Percentiles rank a stretch among this genome's conserved stretches.
These are phyloP conservation scores for Yamadazyma epiphylla DNA, from an alignment of 1,139 yeast species.

Conservation along the genomic window DNA sequence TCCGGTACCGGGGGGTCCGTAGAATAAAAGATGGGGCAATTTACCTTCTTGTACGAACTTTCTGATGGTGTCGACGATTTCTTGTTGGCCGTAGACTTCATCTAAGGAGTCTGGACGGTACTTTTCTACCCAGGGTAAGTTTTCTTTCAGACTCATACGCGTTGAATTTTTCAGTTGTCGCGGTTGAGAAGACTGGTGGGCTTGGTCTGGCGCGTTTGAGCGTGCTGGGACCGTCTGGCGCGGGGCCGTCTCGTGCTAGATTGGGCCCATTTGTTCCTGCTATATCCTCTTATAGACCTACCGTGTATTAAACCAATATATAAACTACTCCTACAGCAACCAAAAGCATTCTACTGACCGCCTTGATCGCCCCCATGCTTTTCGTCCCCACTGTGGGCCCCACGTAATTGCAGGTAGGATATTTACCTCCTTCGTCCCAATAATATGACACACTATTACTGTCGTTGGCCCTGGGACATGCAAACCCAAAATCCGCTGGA, in stretches of 20 bases:
- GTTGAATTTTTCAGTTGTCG: too few species aligned
- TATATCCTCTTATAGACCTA: too few species aligned
- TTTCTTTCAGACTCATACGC: conserved; percentile 7
- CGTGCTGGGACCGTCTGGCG: too few species aligned
- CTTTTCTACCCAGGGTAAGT: conserved; percentile 68
- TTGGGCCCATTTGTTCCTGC: too few species aligned
- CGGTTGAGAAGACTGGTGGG: too few species aligned
- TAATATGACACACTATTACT: conserved; percentile 46
- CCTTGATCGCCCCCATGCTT: conserved; percentile 3
- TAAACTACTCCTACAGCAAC: conserved; percentile 3
- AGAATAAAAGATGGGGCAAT: conserved; percentile 84
- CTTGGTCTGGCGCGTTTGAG: too few species aligned
- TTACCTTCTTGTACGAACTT: conserved; percentile 80
- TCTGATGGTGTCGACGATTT: conserved; percentile 75
- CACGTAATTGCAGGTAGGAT: conserved; percentile 48
- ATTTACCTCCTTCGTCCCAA: conserved; percentile 30
- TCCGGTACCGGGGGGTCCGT: conserved; percentile 99
- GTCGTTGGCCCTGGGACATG: conserved; percentile 55
- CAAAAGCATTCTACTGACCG: conserved; percentile 4
- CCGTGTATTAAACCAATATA: conserved; percentile 1
- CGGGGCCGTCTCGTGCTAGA: too few species aligned
- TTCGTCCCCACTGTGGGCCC: conserved; percentile 21
- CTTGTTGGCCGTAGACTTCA: conserved; percentile 89
- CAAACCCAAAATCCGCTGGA: conserved; percentile 70
- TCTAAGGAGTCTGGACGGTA: conserved; percentile 82